Evolutionary conservation across 139 green algal species (phyloP).

Genomic region (Auxenochlorella pyrenoidosa): DNA sequence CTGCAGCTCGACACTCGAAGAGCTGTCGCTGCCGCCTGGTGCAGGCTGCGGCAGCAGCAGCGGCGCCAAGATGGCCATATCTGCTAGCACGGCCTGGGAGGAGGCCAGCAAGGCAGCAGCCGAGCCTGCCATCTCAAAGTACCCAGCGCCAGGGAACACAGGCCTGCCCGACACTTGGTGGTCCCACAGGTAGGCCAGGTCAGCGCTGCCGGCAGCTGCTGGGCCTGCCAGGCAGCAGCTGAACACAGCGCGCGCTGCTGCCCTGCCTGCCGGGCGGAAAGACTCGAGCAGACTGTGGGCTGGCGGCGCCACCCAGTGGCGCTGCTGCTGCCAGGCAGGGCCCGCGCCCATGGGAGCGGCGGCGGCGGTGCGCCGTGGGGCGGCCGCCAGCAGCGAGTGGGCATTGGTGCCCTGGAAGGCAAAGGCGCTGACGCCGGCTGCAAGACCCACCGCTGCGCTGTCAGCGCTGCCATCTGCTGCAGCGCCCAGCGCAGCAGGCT

Average conservation of each 20-base stretch:
- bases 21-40: not conserved
- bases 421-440: conserved; percentile 46
- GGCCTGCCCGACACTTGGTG: conserved; percentile 47
- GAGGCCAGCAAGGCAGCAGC: conserved; percentile 12
- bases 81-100: not conserved
- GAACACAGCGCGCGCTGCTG: not conserved
- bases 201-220: not conserved
- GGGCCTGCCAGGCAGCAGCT: not conserved
- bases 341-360: not conserved
- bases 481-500: conserved; percentile 4
- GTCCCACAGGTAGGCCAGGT: conserved; percentile 47
- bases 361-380: not conserved
- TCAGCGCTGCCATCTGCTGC: not conserved
- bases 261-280: not conserved
- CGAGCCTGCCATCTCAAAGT: conserved; percentile 39
- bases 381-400: conserved; percentile 33
- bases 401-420: conserved; percentile 62
- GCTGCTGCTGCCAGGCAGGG: conserved; percentile 27
- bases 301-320: conserved; percentile 44
- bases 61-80: conserved; percentile 32
- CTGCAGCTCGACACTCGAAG: not conserved
- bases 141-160: conserved; percentile 47
- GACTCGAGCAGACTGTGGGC: conserved; percentile 37
- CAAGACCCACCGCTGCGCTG: not conserved
- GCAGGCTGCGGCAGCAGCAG: conserved; percentile 32